A percentile compares a stretch with the other conserved stretches of the same genome.
Evolutionary conservation across 2,329 filamentous ascomycete species (phyloP).

Genomic region (Pyricularia pennisetigena): DNA sequence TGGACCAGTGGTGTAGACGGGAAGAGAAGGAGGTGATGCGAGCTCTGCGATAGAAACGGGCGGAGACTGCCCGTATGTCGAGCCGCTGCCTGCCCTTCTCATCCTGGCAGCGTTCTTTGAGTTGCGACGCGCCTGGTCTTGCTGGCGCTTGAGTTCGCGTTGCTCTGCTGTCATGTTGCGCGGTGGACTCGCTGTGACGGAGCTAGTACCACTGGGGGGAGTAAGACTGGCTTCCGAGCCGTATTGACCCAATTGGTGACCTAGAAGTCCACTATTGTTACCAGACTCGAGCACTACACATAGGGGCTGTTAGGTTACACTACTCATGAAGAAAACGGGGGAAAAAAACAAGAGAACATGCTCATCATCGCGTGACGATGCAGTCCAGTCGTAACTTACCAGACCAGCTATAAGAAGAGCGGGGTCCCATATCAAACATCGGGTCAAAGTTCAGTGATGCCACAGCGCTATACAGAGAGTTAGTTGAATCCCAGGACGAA

Average conservation of each 20-base stretch:
- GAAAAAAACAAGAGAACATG: neutral
- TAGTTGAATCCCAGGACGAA: slow-evolving; percentile 7
- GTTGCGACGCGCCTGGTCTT: slow-evolving; percentile 48
- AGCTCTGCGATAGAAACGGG: slow-evolving; percentile 32
- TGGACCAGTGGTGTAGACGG: slow-evolving; percentile 41
- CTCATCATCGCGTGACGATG: neutral
- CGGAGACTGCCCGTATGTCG: slow-evolving; percentile 26
- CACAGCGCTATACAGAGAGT: slow-evolving; percentile 27
- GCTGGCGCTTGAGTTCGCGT: slow-evolving; percentile 51
- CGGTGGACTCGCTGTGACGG: slow-evolving; percentile 48
- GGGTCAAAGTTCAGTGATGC: slow-evolving; percentile 40
- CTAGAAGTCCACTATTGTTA: slow-evolving; percentile 24
- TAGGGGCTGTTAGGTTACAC: slow-evolving; percentile 6
- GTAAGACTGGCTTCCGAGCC: slow-evolving; percentile 41
- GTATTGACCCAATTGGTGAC: slow-evolving; percentile 36
- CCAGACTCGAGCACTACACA: slow-evolving; percentile 19
- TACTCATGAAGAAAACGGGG: slow-evolving; percentile 1
- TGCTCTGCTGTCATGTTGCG: slow-evolving; percentile 47
- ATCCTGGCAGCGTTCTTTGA: slow-evolving; percentile 42
- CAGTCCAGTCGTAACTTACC: slow-evolving; percentile 20
- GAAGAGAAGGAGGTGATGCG: slow-evolving; percentile 29
- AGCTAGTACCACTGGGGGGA: slow-evolving; percentile 38
- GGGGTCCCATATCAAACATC: slow-evolving; percentile 39
- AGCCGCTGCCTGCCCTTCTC: slow-evolving; percentile 35
- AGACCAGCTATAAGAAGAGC: slow-evolving; percentile 41